Conservation (phyloP, 148 eudicot species). For the Vaccinium darrowii region DNA sequence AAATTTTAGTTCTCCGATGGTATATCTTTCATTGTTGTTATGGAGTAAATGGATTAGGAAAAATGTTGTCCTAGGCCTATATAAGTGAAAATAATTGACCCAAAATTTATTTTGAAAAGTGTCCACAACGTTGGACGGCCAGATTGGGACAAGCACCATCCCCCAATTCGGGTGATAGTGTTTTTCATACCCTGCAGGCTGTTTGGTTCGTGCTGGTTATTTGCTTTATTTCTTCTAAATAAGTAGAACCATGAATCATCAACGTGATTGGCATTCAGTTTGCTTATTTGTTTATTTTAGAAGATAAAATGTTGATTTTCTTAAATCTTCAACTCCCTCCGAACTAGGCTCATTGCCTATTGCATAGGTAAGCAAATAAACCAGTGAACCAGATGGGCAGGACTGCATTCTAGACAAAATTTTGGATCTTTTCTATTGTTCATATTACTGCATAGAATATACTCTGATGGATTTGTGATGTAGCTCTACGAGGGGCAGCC, state of each 20-base stretch:
- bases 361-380: neutral
- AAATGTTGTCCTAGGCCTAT: neutral
- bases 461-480: slow-evolving; percentile 9
- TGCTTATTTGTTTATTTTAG: neutral
- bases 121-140: too few relatives aligned
- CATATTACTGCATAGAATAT: neutral
- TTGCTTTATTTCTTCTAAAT: neutral
- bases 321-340: neutral
- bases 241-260: neutral
- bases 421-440: neutral
- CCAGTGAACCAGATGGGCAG: neutral
- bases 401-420: too few relatives aligned
- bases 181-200: neutral
- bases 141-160: too few relatives aligned
- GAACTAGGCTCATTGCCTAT: neutral
- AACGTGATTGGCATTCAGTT: neutral
- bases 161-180: neutral
- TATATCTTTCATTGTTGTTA: neutral
- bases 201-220: neutral
- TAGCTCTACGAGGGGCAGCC: slow-evolving; percentile 90
- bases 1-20: neutral
- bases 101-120: too few relatives aligned
- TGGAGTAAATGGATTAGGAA: neutral
- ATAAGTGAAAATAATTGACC: too few relatives aligned
- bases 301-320: neutral